These are phyloP conservation scores for Hanseniaspora nectarophila DNA, from an alignment of 805 yeast genomes.

Conservation along the genomic window DNA sequence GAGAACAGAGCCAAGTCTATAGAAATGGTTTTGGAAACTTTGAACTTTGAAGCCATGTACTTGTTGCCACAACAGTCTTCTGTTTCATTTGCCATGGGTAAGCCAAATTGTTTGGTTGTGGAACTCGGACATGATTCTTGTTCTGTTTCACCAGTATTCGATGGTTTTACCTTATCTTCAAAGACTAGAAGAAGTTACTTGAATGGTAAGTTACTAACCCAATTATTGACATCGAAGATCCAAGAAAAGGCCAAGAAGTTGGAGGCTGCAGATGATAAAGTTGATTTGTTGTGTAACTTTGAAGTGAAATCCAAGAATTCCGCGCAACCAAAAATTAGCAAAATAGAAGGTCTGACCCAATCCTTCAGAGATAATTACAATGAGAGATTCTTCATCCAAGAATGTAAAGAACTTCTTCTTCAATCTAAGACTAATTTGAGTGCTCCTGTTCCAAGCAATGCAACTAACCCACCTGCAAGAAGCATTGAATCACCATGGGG, in stretches of 20 bases:
- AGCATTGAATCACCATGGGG: slow-evolving; percentile 71
- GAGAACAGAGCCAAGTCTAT: slow-evolving; percentile 56
- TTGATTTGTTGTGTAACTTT: slow-evolving; percentile 26
- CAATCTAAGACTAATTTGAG: slow-evolving; percentile 32
- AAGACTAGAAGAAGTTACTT: slow-evolving; percentile 60
- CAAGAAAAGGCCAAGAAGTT: slow-evolving; percentile 22
- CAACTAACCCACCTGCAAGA: slow-evolving; percentile 29
- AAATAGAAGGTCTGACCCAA: slow-evolving; percentile 21
- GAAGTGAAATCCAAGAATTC: slow-evolving; percentile 22
- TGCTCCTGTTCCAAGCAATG: slow-evolving; percentile 19
- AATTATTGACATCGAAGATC: slow-evolving; percentile 22
- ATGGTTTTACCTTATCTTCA: slow-evolving; percentile 62
- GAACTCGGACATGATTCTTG: slow-evolving; percentile 72
- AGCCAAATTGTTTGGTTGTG: slow-evolving; percentile 76
- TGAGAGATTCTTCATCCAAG: slow-evolving; percentile 44
- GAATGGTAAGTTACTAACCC: slow-evolving; percentile 53
- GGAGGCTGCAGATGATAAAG: not conserved
- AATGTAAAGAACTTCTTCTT: slow-evolving; percentile 61
- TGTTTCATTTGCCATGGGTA: slow-evolving; percentile 75
- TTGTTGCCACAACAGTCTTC: slow-evolving; percentile 76
- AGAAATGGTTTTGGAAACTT: slow-evolving; percentile 57
- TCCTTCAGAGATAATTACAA: slow-evolving; percentile 48
- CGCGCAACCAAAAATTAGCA: not conserved
- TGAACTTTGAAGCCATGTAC: slow-evolving; percentile 69
- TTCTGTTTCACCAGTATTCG: slow-evolving; percentile 71